A percentile compares a stretch with the other conserved stretches of the same genome.
Evolutionary conservation across 305 asterid genomes (phyloP).

Genomic region (Fraxinus platypoda): DNA sequence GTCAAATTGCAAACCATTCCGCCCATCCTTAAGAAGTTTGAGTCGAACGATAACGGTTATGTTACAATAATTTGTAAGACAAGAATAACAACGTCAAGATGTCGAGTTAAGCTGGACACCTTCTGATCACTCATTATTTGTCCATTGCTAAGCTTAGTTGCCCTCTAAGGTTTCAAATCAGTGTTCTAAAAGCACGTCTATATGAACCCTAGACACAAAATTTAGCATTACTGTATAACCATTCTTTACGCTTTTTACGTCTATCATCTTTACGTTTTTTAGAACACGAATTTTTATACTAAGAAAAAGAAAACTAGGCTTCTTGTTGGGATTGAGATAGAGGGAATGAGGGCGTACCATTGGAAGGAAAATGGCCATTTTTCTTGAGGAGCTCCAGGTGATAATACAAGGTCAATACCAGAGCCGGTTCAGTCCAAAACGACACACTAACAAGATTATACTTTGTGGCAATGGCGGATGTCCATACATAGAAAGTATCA

Average conservation of each 20-base stretch:
- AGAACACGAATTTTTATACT: not conserved
- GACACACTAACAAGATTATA: conserved; percentile 54
- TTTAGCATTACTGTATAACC: not conserved
- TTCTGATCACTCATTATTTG: not conserved
- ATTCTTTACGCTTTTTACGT: too few relatives aligned
- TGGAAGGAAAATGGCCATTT: conserved; percentile 55
- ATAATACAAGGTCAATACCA: conserved; percentile 57
- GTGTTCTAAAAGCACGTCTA: not conserved
- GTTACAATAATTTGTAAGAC: not conserved
- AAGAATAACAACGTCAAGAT: not conserved
- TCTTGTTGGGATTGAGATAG: not conserved
- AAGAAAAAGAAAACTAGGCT: not conserved
- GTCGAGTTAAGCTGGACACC: not conserved
- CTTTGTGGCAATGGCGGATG: conserved; percentile 50
- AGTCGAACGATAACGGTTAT: not conserved
- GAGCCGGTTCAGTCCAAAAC: conserved; percentile 72
- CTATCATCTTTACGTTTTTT: not conserved
- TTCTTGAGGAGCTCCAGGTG: conserved; percentile 59
- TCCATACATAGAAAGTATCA: conserved; percentile 67
- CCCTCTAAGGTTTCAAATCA: not conserved
- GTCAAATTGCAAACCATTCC: not conserved
- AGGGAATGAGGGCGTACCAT: conserved; percentile 28
- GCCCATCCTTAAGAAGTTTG: not conserved
- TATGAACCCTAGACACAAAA: not conserved
- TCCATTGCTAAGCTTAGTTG: not conserved